Percentiles rank a stretch among this genome's conserved stretches.
phyloP scores from a whole-genome alignment of 1,139 yeast genomes.

The Lodderomyces metapsilosis region DNA sequence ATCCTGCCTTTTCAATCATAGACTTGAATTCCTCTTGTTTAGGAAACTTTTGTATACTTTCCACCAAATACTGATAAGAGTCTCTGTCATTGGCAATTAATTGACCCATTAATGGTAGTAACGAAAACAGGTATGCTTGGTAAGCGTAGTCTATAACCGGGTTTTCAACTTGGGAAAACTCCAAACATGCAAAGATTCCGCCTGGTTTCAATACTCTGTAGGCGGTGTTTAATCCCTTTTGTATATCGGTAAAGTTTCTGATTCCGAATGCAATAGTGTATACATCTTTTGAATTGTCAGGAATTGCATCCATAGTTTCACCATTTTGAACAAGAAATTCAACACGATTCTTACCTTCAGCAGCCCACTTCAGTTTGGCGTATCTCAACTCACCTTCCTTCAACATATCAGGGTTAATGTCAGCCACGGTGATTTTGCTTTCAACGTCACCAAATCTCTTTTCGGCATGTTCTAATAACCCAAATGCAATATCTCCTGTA shows the following conservation, averaged over 20 bases:
- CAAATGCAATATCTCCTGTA: slow-evolving; percentile 97
- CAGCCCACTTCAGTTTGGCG: slow-evolving; percentile 50
- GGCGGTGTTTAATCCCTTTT: slow-evolving; percentile 90
- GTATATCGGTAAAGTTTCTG: slow-evolving; percentile 92
- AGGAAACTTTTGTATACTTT: slow-evolving; percentile 89
- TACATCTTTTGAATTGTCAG: slow-evolving; percentile 86
- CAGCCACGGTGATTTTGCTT: slow-evolving; percentile 87
- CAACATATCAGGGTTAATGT: slow-evolving; percentile 94
- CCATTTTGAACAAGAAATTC: slow-evolving; percentile 89
- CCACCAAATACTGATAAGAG: slow-evolving; percentile 92
- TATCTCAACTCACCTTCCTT: slow-evolving; percentile 84
- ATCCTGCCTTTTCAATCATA: slow-evolving; percentile 96
- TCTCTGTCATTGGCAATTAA: slow-evolving; percentile 92
- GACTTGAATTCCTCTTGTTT: slow-evolving; percentile 84
- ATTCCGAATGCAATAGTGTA: slow-evolving; percentile 98
- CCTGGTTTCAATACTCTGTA: slow-evolving; percentile 92
- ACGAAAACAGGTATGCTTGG: slow-evolving; percentile 84
- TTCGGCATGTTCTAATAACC: slow-evolving; percentile 88
- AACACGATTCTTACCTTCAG: slow-evolving; percentile 55
- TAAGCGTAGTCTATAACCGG: slow-evolving; percentile 71
- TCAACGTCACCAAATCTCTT: slow-evolving; percentile 69
- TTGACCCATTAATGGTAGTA: slow-evolving; percentile 94
- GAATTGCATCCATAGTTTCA: slow-evolving; percentile 79
- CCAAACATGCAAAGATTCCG: slow-evolving; percentile 95
- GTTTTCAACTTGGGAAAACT: slow-evolving; percentile 88